Conservation (phyloP, 75 land plant genomes). For the Picea glauca region DNA sequence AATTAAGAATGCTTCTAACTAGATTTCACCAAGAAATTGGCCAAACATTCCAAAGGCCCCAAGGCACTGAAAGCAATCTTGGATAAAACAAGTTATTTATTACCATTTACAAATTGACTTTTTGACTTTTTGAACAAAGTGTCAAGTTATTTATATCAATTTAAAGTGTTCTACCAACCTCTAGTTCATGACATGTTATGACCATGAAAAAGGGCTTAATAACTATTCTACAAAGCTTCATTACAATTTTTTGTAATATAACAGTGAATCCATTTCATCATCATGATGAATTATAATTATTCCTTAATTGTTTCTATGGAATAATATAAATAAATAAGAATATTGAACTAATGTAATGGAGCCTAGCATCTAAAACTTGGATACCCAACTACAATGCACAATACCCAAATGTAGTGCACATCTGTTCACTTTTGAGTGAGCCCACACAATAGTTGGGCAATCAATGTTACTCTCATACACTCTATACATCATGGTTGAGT, state of each 20-base stretch:
- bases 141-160: background rate
- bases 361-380: background rate
- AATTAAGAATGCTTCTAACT: background rate
- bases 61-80: background rate
- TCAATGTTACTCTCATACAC: too few relatives aligned
- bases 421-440: too few relatives aligned
- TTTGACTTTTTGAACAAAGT: background rate
- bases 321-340: background rate
- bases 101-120: background rate
- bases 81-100: background rate
- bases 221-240: background rate
- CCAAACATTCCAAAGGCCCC: background rate
- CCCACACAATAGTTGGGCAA: too few relatives aligned
- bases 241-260: background rate
- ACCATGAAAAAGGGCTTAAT: background rate
- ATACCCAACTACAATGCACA: too few relatives aligned
- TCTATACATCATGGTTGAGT: too few relatives aligned
- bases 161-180: background rate
- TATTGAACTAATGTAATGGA: background rate
- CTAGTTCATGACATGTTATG: background rate
- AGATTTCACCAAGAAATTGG: background rate
- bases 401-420: too few relatives aligned
- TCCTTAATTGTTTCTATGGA: background rate
- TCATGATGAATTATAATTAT: background rate
- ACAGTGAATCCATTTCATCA: background rate